Evolutionary conservation across 179 eudicot species (phyloP), one percentile per base, ranked within the genome.

Genomic region (Beta macrorhiza): DNA sequence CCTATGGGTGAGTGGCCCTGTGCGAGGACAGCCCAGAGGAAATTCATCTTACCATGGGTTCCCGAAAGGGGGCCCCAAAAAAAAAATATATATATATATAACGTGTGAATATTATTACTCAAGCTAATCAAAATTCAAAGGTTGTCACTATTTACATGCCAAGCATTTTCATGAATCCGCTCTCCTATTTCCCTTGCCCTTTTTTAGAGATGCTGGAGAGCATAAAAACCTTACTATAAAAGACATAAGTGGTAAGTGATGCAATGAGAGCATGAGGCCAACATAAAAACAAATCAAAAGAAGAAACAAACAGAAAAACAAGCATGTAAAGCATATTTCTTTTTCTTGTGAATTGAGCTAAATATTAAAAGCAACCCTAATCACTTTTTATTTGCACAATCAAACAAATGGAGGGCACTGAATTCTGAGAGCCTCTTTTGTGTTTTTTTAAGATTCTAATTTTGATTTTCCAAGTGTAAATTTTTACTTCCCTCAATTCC

Each of bases 111-210:
- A 25, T 15, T 74, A 14, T 32, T 74, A 22, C 51, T 75, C n/a
- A 15, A 55, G 16, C 37, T 37, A 55, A 56, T 55, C 13, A 32
- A 56, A 11, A 55, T 32, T 55, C 13, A 32, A 56, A 11, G 49
- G 19, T 9, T 74, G 32, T 72, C 63, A 29, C 49, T 51, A 12
- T 72, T 72, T 62, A 74, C 77, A 74, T 74, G 77, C 47, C 63
- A 53, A 29, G 49, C 64, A 74, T 56, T 56, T 57, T 56, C 52
- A 56, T 57, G 65, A 74, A 14, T 20, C 14, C 5, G 5, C 20
- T 29, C 62, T 11, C 5, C 5, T 19, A 0, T 10, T 47, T 71
- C 47, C 17, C 20, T 9, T 20, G 19, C 57, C 29, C 32, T 51
- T 72, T 20, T 72, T 1, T 1, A 11, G 9, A 22, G 58, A 72